Percentiles rank a stretch among this genome's conserved stretches.
These are phyloP conservation scores for Benincasa hispida DNA, from an alignment of 306 rosid genomes.

Conservation along the genomic window DNA sequence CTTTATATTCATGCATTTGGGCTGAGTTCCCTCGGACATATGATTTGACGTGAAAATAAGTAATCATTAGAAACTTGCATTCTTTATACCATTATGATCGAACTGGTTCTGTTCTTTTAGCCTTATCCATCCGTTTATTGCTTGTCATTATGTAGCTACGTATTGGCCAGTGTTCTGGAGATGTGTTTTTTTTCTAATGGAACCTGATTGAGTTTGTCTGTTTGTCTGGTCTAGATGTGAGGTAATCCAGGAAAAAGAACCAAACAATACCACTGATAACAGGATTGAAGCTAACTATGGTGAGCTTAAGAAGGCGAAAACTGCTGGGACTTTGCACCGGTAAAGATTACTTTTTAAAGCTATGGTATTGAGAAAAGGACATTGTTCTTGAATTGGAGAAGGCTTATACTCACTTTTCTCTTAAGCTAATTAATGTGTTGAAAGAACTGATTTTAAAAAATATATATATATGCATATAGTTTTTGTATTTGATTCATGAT, in stretches of 20 bases:
- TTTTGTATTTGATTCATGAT: neutral
- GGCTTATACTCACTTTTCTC: neutral
- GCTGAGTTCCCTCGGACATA: neutral
- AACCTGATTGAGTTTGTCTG: neutral
- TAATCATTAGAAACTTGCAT: neutral
- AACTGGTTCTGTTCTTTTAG: neutral
- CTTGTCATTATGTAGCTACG: neutral
- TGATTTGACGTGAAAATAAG: neutral
- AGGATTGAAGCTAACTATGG: conserved; percentile 28
- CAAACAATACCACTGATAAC: neutral
- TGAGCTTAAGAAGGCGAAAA: conserved; percentile 96
- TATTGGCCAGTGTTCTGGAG: neutral
- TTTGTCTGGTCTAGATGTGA: conserved; percentile 1
- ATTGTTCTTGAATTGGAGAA: neutral
- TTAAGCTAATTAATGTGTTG: neutral
- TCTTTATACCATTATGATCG: neutral
- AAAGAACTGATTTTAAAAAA: neutral
- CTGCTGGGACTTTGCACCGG: conserved; percentile 87
- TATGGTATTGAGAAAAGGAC: neutral
- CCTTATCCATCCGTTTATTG: neutral
- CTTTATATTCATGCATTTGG: neutral
- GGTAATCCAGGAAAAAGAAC: neutral
- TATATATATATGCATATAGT: neutral
- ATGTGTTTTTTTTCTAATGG: neutral
- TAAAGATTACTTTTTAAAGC: conserved; percentile 19